Conservation (phyloP, 352 stramenopile species). For the Phytophthora chlamydospora region DNA sequence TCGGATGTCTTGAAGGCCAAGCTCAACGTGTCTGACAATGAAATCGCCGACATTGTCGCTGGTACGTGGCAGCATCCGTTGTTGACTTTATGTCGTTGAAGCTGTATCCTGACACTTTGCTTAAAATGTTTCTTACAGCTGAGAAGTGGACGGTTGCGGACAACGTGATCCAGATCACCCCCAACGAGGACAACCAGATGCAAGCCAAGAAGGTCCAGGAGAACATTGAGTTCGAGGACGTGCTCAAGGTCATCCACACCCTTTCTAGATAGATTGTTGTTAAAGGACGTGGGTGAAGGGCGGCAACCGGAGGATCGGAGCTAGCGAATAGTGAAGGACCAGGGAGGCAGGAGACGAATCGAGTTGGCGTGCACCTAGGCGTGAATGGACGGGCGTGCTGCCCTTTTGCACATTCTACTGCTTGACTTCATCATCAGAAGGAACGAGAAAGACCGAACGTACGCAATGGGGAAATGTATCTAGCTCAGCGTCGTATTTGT, state of each 20-base stretch:
- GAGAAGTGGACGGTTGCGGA: slow-evolving; percentile 75
- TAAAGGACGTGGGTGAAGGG: slow-evolving; percentile 31
- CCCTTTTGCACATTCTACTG: slow-evolving; percentile 28
- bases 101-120: slow-evolving; percentile 20
- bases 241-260: slow-evolving; percentile 88
- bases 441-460: slow-evolving; percentile 6
- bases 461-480: slow-evolving; percentile 31
- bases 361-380: slow-evolving; percentile 18
- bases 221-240: slow-evolving; percentile 86
- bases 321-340: slow-evolving; percentile 32
- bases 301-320: slow-evolving; percentile 10
- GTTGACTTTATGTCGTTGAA: slow-evolving; percentile 12
- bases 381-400: slow-evolving; percentile 19
- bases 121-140: slow-evolving; percentile 33
- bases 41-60: slow-evolving; percentile 59
- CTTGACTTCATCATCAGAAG: slow-evolving; percentile 2
- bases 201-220: slow-evolving; percentile 89
- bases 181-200: slow-evolving; percentile 88
- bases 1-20: slow-evolving; percentile 64
- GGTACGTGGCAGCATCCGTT: slow-evolving; percentile 35
- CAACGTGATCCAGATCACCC: slow-evolving; percentile 59
- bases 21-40: slow-evolving; percentile 73
- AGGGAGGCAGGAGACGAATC: slow-evolving; percentile 25
- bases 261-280: slow-evolving; percentile 85
- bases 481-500: slow-evolving; percentile 36